phyloP scores from a whole-genome alignment of 2,329 filamentous ascomycete species.

The Pseudogymnoascus verrucosus region DNA sequence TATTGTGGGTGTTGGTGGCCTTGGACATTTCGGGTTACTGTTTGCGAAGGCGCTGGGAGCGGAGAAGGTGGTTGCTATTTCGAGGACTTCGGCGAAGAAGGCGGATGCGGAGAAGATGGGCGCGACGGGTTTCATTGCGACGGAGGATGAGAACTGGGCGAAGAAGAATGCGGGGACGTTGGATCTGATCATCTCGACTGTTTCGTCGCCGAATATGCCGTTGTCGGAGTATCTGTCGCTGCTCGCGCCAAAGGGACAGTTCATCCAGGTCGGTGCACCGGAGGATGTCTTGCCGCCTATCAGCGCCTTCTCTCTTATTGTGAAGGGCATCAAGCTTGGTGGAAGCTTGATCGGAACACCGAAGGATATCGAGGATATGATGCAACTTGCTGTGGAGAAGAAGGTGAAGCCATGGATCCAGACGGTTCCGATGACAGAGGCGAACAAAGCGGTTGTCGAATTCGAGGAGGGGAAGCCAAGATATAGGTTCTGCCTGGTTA shows the following conservation, averaged over 20 bases:
- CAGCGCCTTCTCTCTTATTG: not conserved
- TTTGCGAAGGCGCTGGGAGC: constrained; percentile 61
- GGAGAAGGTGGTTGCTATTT: constrained; percentile 54
- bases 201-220: constrained; percentile 49
- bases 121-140: constrained; percentile 43
- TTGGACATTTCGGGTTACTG: constrained; percentile 65
- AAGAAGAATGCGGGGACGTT: constrained; percentile 40
- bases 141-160: constrained; percentile 47
- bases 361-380: constrained; percentile 49
- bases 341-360: constrained; percentile 26
- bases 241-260: constrained; percentile 46
- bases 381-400: constrained; percentile 47
- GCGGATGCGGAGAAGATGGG: constrained; percentile 51
- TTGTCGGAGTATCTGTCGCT: constrained; percentile 50
- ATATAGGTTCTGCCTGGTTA: constrained; percentile 37
- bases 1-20: constrained; percentile 61
- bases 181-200: constrained; percentile 50
- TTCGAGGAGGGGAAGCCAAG: constrained; percentile 45
- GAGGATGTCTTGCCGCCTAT: constrained; percentile 8
- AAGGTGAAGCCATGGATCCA: constrained; percentile 49
- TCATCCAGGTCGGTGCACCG: constrained; percentile 49
- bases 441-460: constrained; percentile 46
- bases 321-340: not conserved
- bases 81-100: constrained; percentile 47
- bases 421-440: constrained; percentile 43